A percentile compares a stretch with the other conserved stretches of the same genome.
These are phyloP conservation scores for Linnemannia schmuckeri DNA, from an alignment of 192 early-diverging fungal species.

Conservation along the genomic window DNA sequence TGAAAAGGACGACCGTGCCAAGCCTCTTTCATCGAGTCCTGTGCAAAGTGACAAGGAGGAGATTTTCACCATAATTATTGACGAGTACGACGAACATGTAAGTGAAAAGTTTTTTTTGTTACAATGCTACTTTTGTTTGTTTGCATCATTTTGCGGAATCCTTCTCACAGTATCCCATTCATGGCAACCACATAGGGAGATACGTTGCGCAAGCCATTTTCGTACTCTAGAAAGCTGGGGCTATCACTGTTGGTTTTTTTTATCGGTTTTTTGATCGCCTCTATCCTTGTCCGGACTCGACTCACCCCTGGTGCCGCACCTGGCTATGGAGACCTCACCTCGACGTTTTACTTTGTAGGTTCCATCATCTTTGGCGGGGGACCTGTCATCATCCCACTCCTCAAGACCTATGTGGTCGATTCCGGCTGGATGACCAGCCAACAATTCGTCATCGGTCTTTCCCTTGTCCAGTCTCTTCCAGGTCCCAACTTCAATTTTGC, in stretches of 20 bases:
- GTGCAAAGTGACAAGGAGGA: neutral
- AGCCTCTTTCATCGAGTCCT: neutral
- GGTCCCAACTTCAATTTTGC: conserved; percentile 78
- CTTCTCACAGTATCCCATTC: neutral
- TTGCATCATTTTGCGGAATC: neutral
- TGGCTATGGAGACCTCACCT: conserved; percentile 45
- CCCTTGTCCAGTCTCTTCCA: conserved; percentile 63
- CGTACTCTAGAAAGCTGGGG: conserved; percentile 33
- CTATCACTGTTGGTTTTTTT: conserved; percentile 55
- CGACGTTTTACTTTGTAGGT: conserved; percentile 69
- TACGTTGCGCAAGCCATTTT: neutral
- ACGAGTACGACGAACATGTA: neutral
- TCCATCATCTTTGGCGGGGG: conserved; percentile 73
- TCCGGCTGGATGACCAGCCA: conserved; percentile 61
- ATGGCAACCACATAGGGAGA: neutral
- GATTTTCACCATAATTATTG: neutral
- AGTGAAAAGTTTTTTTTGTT: neutral
- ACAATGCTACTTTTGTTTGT: neutral
- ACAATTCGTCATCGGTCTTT: conserved; percentile 73
- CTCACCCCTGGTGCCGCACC: conserved; percentile 11
- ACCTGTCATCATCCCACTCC: conserved; percentile 70
- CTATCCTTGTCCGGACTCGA: conserved; percentile 44
- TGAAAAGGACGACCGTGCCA: neutral
- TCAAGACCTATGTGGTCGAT: conserved; percentile 64
- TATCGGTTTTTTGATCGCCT: conserved; percentile 60